Evolutionary conservation across 305 asterid species (phyloP).

Genomic region (Solanum aculeatissimum): DNA sequence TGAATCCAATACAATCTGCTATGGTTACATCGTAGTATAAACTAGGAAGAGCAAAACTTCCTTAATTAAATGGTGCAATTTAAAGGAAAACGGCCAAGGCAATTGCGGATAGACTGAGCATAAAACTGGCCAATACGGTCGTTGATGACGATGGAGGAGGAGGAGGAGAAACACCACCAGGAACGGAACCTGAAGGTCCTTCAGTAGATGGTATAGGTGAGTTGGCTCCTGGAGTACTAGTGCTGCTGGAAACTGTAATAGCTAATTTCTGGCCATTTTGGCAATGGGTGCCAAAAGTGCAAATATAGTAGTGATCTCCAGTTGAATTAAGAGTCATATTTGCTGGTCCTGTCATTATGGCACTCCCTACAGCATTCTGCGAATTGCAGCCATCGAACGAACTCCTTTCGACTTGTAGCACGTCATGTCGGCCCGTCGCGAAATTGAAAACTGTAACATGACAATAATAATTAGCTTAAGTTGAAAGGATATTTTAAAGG

Average conservation of each 20-base stretch:
- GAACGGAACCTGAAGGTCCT: not conserved
- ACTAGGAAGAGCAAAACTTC: not conserved
- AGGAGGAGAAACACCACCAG: not conserved
- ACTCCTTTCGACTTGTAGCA: not conserved
- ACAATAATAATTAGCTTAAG: not conserved
- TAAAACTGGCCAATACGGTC: not conserved
- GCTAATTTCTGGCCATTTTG: slow-evolving; percentile 30
- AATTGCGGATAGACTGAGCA: not conserved
- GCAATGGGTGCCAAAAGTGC: slow-evolving; percentile 38
- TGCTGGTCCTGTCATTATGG: slow-evolving; percentile 23
- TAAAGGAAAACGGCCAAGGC: not conserved
- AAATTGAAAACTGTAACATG: not conserved
- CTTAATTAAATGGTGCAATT: not conserved
- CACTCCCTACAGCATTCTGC: slow-evolving; percentile 11
- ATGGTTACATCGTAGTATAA: not conserved
- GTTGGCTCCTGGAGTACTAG: slow-evolving; percentile 5
- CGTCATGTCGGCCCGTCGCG: not conserved
- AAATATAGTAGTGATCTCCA: slow-evolving; percentile 37
- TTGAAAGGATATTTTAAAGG: not conserved
- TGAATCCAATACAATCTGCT: not conserved
- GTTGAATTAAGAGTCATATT: slow-evolving; percentile 26
- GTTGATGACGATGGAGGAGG: slow-evolving; percentile 3
- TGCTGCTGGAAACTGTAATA: slow-evolving; percentile 15
- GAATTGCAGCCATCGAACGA: slow-evolving; percentile 21
- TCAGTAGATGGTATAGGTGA: not conserved